phyloP scores from a whole-genome alignment of 2,329 filamentous ascomycete species.

The Metarhizium rileyi region DNA sequence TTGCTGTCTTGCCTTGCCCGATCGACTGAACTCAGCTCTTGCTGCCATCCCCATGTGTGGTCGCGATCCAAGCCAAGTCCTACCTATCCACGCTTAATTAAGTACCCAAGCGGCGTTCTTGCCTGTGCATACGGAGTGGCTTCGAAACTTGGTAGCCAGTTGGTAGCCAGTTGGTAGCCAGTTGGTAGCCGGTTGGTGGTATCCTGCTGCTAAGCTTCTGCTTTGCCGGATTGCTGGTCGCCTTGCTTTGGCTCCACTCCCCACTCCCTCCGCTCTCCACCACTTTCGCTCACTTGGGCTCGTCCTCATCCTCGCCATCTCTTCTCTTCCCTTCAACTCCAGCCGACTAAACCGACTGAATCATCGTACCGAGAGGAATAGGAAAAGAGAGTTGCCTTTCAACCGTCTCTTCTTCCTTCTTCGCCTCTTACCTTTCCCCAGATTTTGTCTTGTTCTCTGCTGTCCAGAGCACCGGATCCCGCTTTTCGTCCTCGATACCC shows the following conservation, averaged over 20 bases:
- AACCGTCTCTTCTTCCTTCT: constrained; percentile 12
- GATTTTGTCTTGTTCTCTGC: constrained; percentile 3
- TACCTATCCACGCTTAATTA: too few relatives aligned
- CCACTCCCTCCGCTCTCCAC: constrained; percentile 12
- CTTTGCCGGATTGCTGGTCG: too few relatives aligned
- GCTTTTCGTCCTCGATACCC: constrained; percentile 9
- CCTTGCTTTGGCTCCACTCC: constrained; percentile 4
- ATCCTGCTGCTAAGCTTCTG: too few relatives aligned
- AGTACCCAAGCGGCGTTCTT: too few relatives aligned
- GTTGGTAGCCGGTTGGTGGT: too few relatives aligned
- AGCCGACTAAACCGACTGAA: background rate
- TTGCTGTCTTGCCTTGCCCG: too few relatives aligned
- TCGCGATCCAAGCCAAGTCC: too few relatives aligned
- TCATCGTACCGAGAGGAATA: constrained; percentile 5
- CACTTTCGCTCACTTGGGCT: constrained; percentile 10
- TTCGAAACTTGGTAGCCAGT: too few relatives aligned
- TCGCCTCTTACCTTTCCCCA: constrained; percentile 4
- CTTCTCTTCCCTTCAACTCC: constrained; percentile 10
- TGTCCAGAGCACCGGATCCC: background rate
- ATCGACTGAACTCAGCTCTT: too few relatives aligned
- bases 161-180: too few relatives aligned
- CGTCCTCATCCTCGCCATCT: constrained; percentile 7
- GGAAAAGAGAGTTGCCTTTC: constrained; percentile 9
- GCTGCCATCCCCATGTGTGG: too few relatives aligned
- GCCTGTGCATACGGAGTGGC: too few relatives aligned